A percentile compares a stretch with the other conserved stretches of the same genome.
phyloP scores from a whole-genome alignment of 352 stramenopile species.

The Plasmopara muralis region DNA sequence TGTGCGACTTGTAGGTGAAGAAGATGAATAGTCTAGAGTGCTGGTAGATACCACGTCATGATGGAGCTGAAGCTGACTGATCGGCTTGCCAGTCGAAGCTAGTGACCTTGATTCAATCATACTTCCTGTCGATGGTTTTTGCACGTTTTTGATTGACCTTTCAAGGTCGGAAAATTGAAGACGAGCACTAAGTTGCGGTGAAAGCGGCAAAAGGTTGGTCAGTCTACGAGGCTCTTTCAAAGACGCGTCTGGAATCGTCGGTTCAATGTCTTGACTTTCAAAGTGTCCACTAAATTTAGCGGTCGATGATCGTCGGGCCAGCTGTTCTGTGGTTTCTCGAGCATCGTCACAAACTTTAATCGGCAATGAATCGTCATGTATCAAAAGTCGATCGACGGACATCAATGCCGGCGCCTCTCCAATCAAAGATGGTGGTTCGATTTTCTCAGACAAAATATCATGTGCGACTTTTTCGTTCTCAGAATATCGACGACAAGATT shows the following conservation, averaged over 20 bases:
- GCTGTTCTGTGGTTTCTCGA: conserved; percentile 1
- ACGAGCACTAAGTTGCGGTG: conserved; percentile 7
- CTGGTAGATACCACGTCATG: conserved; percentile 9
- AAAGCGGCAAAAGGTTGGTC: conserved; percentile 2
- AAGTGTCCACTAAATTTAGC: conserved; percentile 11
- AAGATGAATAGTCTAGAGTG: conserved; percentile 9
- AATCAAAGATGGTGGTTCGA: too few species aligned
- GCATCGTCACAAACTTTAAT: conserved; percentile 7
- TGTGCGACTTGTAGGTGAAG: conserved; percentile 6
- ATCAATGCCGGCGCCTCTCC: not conserved
- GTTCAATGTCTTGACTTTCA: conserved; percentile 5
- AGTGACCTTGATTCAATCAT: not conserved
- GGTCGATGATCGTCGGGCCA: not conserved
- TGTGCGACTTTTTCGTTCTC: too few species aligned
- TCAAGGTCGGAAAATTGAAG: conserved; percentile 13
- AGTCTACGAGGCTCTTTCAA: not conserved
- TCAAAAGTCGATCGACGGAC: conserved; percentile 16
- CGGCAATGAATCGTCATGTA: conserved; percentile 16
- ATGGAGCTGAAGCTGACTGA: conserved; percentile 11
- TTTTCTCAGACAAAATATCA: too few species aligned
- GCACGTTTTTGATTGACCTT: not conserved
- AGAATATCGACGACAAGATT: too few species aligned
- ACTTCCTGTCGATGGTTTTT: not conserved
- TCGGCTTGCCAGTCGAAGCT: conserved; percentile 7
- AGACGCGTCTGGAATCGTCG: conserved; percentile 9